These are phyloP conservation scores for Sechiopsis laciniata DNA, from an alignment of 306 rosid genomes.

Conservation along the genomic window DNA sequence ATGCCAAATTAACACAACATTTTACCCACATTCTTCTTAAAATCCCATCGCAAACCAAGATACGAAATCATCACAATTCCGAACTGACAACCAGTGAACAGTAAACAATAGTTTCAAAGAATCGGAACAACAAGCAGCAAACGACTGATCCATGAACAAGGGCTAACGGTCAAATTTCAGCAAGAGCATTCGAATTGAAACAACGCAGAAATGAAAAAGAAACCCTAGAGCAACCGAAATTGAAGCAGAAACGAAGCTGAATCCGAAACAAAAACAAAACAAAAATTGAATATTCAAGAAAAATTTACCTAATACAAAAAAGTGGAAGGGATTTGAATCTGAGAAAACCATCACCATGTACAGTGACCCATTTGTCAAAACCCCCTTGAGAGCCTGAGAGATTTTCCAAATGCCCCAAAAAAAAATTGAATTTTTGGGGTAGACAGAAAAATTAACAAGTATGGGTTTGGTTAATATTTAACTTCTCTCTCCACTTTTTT, in stretches of 20 bases:
- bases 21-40: not conserved
- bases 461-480: conserved; percentile 32
- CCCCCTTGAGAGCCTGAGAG: conserved; percentile 42
- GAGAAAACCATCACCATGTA: conserved; percentile 75
- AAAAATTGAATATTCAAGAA: not conserved
- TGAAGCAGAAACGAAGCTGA: not conserved
- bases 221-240: conserved; percentile 51
- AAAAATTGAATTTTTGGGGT: conserved; percentile 26
- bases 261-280: conserved; percentile 12
- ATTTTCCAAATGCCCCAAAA: conserved; percentile 48
- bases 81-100: conserved; percentile 6
- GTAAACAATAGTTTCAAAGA: conserved; percentile 16
- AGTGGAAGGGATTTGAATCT: conserved; percentile 48
- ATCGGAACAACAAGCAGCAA: conserved; percentile 28
- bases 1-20: not conserved
- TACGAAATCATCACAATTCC: not conserved
- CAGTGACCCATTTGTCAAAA: conserved; percentile 68
- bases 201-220: conserved; percentile 31
- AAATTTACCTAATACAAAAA: conserved; percentile 22
- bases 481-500: not conserved
- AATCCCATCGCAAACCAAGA: not conserved
- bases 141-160: conserved; percentile 42
- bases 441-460: conserved; percentile 23
- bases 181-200: conserved; percentile 16
- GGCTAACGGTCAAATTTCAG: conserved; percentile 34